These are phyloP conservation scores for Arthrobotrys megalospora DNA, from an alignment of 2,329 filamentous ascomycete genomes.

Conservation along the genomic window DNA sequence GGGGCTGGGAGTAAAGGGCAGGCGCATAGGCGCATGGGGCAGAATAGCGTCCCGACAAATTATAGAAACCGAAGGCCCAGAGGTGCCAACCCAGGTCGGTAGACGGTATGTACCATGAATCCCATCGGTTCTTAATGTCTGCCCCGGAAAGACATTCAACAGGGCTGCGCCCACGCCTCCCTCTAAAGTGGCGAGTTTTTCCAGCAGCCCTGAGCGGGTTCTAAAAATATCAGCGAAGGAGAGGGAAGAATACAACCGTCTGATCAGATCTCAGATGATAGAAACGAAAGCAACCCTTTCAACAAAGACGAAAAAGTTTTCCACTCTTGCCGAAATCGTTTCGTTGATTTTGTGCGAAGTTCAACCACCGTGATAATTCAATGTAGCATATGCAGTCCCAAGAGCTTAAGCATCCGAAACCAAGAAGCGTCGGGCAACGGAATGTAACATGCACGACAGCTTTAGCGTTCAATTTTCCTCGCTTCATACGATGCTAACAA, in stretches of 20 bases:
- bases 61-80: background rate
- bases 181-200: slow-evolving; percentile 34
- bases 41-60: background rate
- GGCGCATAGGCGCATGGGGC: background rate
- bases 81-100: background rate
- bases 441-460: slow-evolving; percentile 51
- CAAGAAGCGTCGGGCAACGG: slow-evolving; percentile 38
- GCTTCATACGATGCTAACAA: background rate
- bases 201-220: slow-evolving; percentile 20
- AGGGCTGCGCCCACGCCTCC: slow-evolving; percentile 14
- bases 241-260: slow-evolving; percentile 15
- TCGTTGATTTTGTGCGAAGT: slow-evolving; percentile 16
- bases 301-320: slow-evolving; percentile 1
- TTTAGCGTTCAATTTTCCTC: slow-evolving; percentile 1
- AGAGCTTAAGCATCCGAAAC: slow-evolving; percentile 16
- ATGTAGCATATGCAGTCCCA: slow-evolving; percentile 16
- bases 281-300: slow-evolving; percentile 1
- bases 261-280: slow-evolving; percentile 19
- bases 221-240: slow-evolving; percentile 47
- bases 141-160: slow-evolving; percentile 8
- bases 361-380: slow-evolving; percentile 16
- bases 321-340: background rate
- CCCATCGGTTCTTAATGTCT: background rate
- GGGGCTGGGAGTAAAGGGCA: slow-evolving; percentile 11
- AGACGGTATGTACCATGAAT: slow-evolving; percentile 25